Base-by-base conservation (phyloP, 148 eudicot genomes). In the Cornus controversa region DNA sequence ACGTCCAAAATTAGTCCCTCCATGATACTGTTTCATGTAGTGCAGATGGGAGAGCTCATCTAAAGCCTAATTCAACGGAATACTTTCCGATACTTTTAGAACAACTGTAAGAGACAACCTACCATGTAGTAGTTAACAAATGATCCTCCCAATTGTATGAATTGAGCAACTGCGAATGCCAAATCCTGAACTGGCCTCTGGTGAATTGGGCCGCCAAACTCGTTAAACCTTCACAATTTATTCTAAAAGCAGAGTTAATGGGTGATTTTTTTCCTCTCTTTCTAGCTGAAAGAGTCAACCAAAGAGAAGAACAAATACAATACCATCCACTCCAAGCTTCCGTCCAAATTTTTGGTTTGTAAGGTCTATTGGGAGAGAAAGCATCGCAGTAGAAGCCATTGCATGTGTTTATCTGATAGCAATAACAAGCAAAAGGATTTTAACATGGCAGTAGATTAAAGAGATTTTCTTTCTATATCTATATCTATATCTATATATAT, bases 251-350 rank as follows among this genome's bases (percentile, higher is more conserved):
- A 54, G n/a, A 53, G 66, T 78, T 75, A 66, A 77, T 57, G 24
- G 24, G 10, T 20, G 28, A n/a, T 16, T 28, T 22, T 47, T 27
- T 15, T 57, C 4, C 34, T 31, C 4, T 31, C 3, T 29, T 29
- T 29, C n/a, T n/a, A n/a, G n/a, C n/a, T n/a, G n/a, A n/a, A n/a
- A n/a, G n/a, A n/a, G n/a, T n/a, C n/a, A n/a, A n/a, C n/a, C n/a
- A n/a, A n/a, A 45, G 65, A 73, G 31, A 5, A 11, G 18, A 31
- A 31, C 5, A 26, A 58, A 67, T 24, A 6, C 58, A 67, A 72
- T 88, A 94, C 98, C 98, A 94, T 78, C 98, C 98, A 85, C 84
- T 94, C 98, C 98, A 94, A 72, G 98, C 93, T 80, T 94, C 98
- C 10, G 98, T 92, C 98, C 98, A 94, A 70, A 94, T 85, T 70